Evolutionary conservation across 345 rosid species (phyloP), one percentile per base, ranked within the genome.

Genomic region (Dipteronia sinensis): DNA sequence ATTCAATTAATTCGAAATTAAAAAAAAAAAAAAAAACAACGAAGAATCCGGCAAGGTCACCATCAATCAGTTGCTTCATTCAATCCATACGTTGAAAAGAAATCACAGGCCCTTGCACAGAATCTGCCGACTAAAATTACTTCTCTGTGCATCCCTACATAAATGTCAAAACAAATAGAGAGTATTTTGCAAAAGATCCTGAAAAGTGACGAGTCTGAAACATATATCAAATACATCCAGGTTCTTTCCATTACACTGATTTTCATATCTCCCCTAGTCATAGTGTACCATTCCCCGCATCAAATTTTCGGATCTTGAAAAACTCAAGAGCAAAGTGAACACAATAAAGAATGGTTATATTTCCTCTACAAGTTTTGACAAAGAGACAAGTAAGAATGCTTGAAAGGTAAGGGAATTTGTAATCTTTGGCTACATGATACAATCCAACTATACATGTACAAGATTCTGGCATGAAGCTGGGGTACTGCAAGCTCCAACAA

Each of bases 381-480:
- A 29, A 73, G 64, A 8, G 47, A 47, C 55, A 64, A 46, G 56
- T 38, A 76, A 42, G 51, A 73, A 40, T 4, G 72, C 71, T 25
- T 70, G 62, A 76, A 77, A 27, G 72, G 31, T 59, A 75, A 27
- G 74, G 51, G 63, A 75, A 80, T 58, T 73, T 72, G 70, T 76
- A 66, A 64, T 55, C 78, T 71, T 83, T 73, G 77, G 72, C 81
- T n/a, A 69, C 85, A 87, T 74, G 76, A 79, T 79, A 90, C 86
- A 88, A 61, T 80, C 83, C 77, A 84, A 83, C 86, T 78, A 86
- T 84, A 82, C 83, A 86, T 83, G 87, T 87, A 88, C 88, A 87
- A 46, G 86, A 81, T 65, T 79, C 65, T 70, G 67, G 77, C 79
- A 40, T 13, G 66, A 76, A 46, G 85, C 81, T 84, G 55, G 13